phyloP scores from a whole-genome alignment of 176 grass and related monocot genomes.

The Avena insularis region DNA sequence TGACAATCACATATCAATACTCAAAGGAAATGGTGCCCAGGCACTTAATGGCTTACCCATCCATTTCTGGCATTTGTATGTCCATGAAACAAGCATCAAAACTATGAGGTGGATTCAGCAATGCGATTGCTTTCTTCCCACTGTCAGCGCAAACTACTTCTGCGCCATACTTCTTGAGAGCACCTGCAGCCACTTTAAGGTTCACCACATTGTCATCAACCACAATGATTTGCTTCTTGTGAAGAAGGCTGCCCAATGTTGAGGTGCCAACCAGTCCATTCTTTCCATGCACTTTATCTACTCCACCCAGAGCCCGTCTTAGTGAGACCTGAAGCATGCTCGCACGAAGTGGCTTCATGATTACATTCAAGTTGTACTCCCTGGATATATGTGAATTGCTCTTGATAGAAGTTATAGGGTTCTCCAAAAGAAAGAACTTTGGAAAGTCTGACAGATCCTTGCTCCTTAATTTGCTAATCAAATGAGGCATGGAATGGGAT shows the following conservation, averaged over 20 bases:
- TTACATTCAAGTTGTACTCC: slow-evolving; percentile 74
- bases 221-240: slow-evolving; percentile 81
- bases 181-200: slow-evolving; percentile 91
- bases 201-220: slow-evolving; percentile 96
- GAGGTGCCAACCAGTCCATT: slow-evolving; percentile 67
- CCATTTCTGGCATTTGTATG: slow-evolving; percentile 99
- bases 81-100: slow-evolving; percentile 99
- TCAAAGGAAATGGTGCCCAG: slow-evolving; percentile 24
- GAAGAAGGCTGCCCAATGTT: slow-evolving; percentile 79
- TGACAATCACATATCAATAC: slow-evolving; percentile 4
- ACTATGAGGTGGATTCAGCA: slow-evolving; percentile 81
- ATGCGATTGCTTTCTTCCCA: slow-evolving; percentile 71
- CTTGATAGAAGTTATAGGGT: slow-evolving; percentile 62
- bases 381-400: slow-evolving; percentile 51
- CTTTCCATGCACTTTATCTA: slow-evolving; percentile 59
- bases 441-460: slow-evolving; percentile 56
- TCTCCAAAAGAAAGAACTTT: slow-evolving; percentile 81
- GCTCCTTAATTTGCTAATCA: slow-evolving; percentile 68
- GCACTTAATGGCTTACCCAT: slow-evolving; percentile 65
- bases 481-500: slow-evolving; percentile 55
- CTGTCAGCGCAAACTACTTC: slow-evolving; percentile 76
- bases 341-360: slow-evolving; percentile 91
- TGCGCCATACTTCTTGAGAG: slow-evolving; percentile 94
- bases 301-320: slow-evolving; percentile 63
- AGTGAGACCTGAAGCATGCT: slow-evolving; percentile 89